Conservation (phyloP, 495 filamentous ascomycete genomes). For the Tuber melanosporum region DNA sequence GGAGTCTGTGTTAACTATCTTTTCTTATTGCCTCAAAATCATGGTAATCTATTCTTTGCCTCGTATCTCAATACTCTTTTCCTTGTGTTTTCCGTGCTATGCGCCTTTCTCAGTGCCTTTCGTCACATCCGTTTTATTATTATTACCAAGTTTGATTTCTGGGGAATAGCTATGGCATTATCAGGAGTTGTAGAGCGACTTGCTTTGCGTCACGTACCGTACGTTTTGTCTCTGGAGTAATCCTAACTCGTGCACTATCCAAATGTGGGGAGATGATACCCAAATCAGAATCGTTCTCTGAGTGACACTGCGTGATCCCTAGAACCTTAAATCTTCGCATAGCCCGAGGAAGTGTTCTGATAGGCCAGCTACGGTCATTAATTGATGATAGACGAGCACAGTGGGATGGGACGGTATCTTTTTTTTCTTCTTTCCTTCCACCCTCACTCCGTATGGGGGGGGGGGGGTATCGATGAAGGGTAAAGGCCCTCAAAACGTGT, state of each 20-base stretch:
- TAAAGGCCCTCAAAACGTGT: not conserved
- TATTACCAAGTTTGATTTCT: not conserved
- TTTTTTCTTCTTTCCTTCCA: not conserved
- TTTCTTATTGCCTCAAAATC: not conserved
- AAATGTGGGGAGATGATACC: not conserved
- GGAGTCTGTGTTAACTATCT: conserved; percentile 2
- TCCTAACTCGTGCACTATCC: not conserved
- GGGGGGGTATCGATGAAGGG: not conserved
- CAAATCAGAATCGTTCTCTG: not conserved
- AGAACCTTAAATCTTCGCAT: not conserved
- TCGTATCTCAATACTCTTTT: not conserved
- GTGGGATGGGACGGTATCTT: not conserved
- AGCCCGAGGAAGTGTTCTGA: not conserved
- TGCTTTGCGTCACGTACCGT: not conserved
- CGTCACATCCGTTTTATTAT: not conserved
- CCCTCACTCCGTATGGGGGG: not conserved
- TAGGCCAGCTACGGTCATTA: not conserved
- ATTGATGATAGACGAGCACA: not conserved
- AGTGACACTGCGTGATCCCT: not conserved
- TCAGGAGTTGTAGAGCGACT: conserved; percentile 3
- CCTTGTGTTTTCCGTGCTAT: not conserved
- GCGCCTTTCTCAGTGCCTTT: not conserved
- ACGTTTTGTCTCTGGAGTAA: not conserved
- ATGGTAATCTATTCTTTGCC: conserved; percentile 1
- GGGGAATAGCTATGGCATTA: not conserved